Evolutionary conservation across 2,329 filamentous ascomycete species (phyloP).

Genomic region (Plenodomus tracheiphilus): DNA sequence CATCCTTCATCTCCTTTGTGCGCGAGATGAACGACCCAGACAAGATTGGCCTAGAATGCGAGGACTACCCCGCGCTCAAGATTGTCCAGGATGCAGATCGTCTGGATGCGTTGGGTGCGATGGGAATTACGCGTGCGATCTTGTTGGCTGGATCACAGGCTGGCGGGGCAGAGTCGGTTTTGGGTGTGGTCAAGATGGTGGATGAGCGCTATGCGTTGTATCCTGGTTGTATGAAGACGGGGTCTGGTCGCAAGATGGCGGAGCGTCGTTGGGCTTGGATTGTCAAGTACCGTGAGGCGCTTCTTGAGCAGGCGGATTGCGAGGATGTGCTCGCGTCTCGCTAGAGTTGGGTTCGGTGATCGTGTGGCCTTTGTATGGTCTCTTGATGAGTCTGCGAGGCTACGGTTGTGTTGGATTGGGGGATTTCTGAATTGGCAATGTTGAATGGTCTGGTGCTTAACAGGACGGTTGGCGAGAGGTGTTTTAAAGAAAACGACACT

Average conservation of each 20-base stretch:
- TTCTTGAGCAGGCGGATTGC: constrained; percentile 15
- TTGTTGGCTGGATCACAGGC: constrained; percentile 48
- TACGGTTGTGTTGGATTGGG: too few relatives aligned
- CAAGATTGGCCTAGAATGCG: constrained; percentile 58
- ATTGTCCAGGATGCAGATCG: constrained; percentile 90
- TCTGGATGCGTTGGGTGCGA: constrained; percentile 79
- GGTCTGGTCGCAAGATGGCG: constrained; percentile 15
- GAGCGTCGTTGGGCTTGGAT: constrained; percentile 17
- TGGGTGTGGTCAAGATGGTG: constrained; percentile 10
- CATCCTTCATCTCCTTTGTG: constrained; percentile 75
- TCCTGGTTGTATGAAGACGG: constrained; percentile 24
- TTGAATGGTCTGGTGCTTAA: not conserved
- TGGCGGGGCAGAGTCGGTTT: constrained; percentile 46
- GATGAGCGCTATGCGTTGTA: constrained; percentile 12
- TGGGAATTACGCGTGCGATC: constrained; percentile 49
- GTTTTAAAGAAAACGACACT: not conserved
- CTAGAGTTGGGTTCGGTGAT: too few relatives aligned
- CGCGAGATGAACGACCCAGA: constrained; percentile 67
- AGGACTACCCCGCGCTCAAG: constrained; percentile 66
- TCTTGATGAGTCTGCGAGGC: too few relatives aligned
- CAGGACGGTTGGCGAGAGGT: not conserved
- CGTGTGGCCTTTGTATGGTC: too few relatives aligned
- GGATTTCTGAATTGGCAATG: too few relatives aligned
- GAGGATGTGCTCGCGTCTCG: constrained; percentile 5
- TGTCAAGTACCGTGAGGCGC: constrained; percentile 8